A percentile compares a stretch with the other conserved stretches of the same genome.
phyloP scores from a whole-genome alignment of 1,284 basidiomycete species.

The Melanopsichium pennsylvanicum region DNA sequence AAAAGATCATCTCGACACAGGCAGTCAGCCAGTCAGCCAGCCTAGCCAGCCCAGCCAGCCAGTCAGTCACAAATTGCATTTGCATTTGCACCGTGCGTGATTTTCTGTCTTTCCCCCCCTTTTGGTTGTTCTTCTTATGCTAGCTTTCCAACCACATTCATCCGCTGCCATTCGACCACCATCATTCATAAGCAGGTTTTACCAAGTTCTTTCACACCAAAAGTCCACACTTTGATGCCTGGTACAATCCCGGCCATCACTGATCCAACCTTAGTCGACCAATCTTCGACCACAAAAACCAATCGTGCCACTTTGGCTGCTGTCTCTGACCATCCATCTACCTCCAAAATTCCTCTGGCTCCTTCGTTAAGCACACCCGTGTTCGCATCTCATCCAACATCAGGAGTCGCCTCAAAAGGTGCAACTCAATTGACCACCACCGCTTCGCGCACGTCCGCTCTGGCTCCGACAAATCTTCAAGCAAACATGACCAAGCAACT shows the following conservation, averaged over 20 bases:
- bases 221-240: conserved; percentile 24
- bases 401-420: conserved; percentile 39
- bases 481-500: conserved; percentile 47
- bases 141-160: too few species aligned
- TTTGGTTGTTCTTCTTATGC: too few species aligned
- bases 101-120: not conserved
- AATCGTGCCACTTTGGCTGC: too few species aligned
- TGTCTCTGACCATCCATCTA: too few species aligned
- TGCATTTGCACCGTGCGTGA: too few species aligned
- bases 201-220: not conserved
- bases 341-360: conserved; percentile 14
- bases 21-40: too few species aligned
- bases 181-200: not conserved
- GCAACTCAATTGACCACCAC: conserved; percentile 30
- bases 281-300: conserved; percentile 4
- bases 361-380: conserved; percentile 39
- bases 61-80: too few species aligned
- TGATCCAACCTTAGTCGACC: conserved; percentile 42
- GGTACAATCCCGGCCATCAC: conserved; percentile 48
- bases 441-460: conserved; percentile 15
- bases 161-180: not conserved
- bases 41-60: too few species aligned
- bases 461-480: conserved; percentile 38
- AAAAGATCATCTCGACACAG: too few species aligned
- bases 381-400: conserved; percentile 23